phyloP scores from a whole-genome alignment of 2,329 filamentous ascomycete species.

The Huntiella decipiens region DNA sequence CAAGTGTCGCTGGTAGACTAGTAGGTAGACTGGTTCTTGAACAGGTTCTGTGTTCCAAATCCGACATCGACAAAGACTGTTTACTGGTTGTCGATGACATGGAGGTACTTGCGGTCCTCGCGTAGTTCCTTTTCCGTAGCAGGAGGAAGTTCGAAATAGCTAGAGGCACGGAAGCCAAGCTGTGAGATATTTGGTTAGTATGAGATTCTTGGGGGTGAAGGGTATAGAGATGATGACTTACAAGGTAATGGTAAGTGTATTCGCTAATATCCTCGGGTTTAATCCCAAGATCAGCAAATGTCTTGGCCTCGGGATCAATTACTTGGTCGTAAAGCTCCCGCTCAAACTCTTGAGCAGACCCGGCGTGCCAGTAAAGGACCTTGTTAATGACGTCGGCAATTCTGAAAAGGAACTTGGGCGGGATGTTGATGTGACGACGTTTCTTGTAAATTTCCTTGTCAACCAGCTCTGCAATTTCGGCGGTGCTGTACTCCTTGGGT shows the following conservation, averaged over 20 bases:
- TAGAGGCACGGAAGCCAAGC: constrained; percentile 78
- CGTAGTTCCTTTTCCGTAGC: constrained; percentile 85
- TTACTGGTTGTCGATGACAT: constrained; percentile 78
- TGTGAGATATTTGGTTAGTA: constrained; percentile 24
- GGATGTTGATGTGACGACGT: constrained; percentile 78
- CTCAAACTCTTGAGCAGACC: constrained; percentile 72
- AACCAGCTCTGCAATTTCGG: constrained; percentile 70
- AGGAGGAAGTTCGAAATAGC: constrained; percentile 83
- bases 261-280: constrained; percentile 71
- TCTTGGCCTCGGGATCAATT: constrained; percentile 83
- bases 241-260: constrained; percentile 85
- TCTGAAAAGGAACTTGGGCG: constrained; percentile 62
- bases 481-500: constrained; percentile 77
- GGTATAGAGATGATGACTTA: constrained; percentile 27
- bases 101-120: constrained; percentile 92
- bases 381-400: constrained; percentile 58
- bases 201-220: not conserved
- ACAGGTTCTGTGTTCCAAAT: not conserved
- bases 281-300: constrained; percentile 83
- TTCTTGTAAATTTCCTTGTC: constrained; percentile 85
- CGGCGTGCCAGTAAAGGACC: constrained; percentile 71
- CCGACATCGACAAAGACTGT: constrained; percentile 12
- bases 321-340: constrained; percentile 82
- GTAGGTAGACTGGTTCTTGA: not conserved
- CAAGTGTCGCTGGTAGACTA: too few species aligned